These are phyloP conservation scores for Oryza glaberrima DNA, from an alignment of 176 grass and related monocot genomes.

Conservation along the genomic window DNA sequence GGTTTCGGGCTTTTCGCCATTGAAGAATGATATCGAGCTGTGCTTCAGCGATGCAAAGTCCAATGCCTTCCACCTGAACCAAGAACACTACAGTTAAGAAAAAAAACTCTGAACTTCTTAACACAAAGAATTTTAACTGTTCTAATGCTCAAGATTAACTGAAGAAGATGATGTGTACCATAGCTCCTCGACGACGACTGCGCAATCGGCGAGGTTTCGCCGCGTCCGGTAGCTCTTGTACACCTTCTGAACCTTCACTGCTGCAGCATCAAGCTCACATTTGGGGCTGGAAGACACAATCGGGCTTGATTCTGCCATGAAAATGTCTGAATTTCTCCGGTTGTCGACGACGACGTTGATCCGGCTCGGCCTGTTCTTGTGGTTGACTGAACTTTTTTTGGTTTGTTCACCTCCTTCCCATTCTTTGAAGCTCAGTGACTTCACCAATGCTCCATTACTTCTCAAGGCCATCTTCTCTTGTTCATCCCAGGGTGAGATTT, in stretches of 20 bases:
- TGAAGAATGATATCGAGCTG: constrained; percentile 92
- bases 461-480: constrained; percentile 5
- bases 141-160: no score
- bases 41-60: constrained; percentile 92
- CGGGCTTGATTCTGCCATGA: constrained; percentile 26
- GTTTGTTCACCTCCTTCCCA: constrained; percentile 35
- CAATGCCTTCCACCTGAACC: constrained; percentile 79
- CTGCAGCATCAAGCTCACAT: constrained; percentile 70
- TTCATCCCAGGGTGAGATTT: constrained; percentile 20
- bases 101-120: not conserved
- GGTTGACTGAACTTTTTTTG: not conserved
- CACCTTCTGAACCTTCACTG: constrained; percentile 83
- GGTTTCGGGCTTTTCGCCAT: constrained; percentile 74
- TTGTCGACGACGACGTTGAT: not conserved
- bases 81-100: not conserved
- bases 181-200: constrained; percentile 92
- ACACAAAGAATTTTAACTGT: not conserved
- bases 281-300: constrained; percentile 47
- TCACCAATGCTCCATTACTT: constrained; percentile 26
- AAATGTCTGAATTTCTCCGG: constrained; percentile 10
- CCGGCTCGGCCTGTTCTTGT: not conserved
- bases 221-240: constrained; percentile 92
- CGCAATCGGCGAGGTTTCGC: constrained; percentile 84
- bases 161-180: constrained; percentile 54
- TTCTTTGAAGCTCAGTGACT: constrained; percentile 63